A percentile compares a stretch with the other conserved stretches of the same genome.
These are phyloP conservation scores for Mycena polygramma DNA, from an alignment of 768 basidiomycete genomes.

Conservation along the genomic window DNA sequence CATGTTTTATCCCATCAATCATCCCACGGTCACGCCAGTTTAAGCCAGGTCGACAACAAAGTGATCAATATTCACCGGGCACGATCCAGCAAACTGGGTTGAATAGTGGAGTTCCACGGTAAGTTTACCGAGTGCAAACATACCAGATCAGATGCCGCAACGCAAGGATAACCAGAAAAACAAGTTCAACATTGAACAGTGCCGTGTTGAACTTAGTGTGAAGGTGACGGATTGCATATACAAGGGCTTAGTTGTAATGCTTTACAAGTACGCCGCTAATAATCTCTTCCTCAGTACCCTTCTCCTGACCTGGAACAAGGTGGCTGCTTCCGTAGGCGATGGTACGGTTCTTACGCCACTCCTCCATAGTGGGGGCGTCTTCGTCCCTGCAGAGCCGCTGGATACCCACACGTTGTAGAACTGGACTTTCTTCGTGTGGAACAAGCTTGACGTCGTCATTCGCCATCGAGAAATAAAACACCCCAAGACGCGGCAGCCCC, in stretches of 20 bases:
- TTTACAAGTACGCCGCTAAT: constrained; percentile 61
- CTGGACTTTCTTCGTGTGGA: constrained; percentile 57
- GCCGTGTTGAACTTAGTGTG: no score
- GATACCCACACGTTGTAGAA: constrained; percentile 55
- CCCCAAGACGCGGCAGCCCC: no score
- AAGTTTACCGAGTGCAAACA: no score
- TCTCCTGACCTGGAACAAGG: constrained; percentile 47
- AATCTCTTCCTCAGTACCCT: constrained; percentile 59
- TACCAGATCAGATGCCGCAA: no score
- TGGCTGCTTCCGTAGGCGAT: constrained; percentile 56
- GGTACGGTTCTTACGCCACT: no score
- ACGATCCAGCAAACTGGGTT: no score
- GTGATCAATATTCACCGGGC: no score
- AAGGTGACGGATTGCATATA: no score
- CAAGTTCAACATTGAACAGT: no score
- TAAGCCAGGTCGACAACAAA: no score
- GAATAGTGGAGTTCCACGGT: no score
- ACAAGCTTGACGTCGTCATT: constrained; percentile 57
- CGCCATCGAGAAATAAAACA: constrained; percentile 59
- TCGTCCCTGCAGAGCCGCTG: constrained; percentile 49
- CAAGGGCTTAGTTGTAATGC: constrained; percentile 64
- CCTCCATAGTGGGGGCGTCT: constrained; percentile 58
- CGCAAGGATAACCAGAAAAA: no score
- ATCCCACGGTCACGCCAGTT: not conserved
- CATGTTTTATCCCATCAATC: not conserved